Conservation (phyloP, 257 asterid species). For the Sherardia arvensis region DNA sequence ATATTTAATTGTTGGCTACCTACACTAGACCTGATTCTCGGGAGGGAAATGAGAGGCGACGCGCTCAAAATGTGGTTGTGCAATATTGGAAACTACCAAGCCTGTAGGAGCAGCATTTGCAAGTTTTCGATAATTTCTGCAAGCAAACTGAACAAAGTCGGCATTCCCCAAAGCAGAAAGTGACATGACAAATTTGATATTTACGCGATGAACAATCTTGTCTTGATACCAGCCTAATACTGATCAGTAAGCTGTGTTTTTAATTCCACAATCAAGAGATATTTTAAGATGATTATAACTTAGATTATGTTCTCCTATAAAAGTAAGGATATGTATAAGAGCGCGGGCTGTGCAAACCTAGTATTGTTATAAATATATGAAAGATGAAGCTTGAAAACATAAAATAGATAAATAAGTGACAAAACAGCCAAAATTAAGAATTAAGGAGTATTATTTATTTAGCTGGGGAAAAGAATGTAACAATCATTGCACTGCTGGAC, state of each 20-base stretch:
- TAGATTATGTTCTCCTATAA: too few relatives aligned
- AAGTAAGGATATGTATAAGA: too few relatives aligned
- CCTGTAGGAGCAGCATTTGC: conserved; percentile 18
- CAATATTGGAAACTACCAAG: conserved; percentile 20
- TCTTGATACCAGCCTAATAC: not conserved
- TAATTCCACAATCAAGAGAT: too few relatives aligned
- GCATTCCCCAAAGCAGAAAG: conserved; percentile 27
- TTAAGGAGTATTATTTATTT: too few relatives aligned
- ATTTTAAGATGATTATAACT: too few relatives aligned
- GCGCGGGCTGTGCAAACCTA: too few relatives aligned
- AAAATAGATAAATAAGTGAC: too few relatives aligned
- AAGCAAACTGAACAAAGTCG: conserved; percentile 23
- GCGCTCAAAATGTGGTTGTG: conserved; percentile 23
- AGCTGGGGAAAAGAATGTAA: not conserved
- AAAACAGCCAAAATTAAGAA: too few relatives aligned
- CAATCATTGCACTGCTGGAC: not conserved
- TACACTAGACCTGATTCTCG: conserved; percentile 45
- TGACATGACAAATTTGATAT: conserved; percentile 30
- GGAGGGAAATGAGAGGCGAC: conserved; percentile 35
- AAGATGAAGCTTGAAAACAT: too few relatives aligned
- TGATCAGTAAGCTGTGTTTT: too few relatives aligned
- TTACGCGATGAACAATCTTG: not conserved
- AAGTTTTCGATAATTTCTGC: conserved; percentile 7
- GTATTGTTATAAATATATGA: too few relatives aligned
- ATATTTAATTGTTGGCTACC: not conserved